Evolutionary conservation across 1,139 yeast species (phyloP), one percentile per base, ranked within the genome.

Genomic region (Hansenula lynferdii): DNA sequence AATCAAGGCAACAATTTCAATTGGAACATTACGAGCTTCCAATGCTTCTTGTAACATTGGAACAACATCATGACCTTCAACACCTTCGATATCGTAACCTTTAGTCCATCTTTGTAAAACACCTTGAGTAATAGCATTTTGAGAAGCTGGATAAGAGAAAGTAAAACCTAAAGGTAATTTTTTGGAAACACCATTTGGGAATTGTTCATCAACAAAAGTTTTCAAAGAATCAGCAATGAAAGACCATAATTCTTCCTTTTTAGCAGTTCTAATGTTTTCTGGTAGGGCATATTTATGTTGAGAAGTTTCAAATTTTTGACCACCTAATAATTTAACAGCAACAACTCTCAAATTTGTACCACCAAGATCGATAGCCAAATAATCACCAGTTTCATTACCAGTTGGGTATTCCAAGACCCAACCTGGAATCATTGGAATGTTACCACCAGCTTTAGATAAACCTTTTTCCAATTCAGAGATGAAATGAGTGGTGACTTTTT

Each of bases 381-480:
- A 92, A 50, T 85, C 81, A 49, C 98, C 98, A 33, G 72, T 73
- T 64, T 92, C 98, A 50, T 78, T 66, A 53, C 97, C 97, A 35
- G 94, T 82, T 45, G 98, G 97, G 70, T 70, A 82, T 56, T 85
- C 95, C 75, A 87, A 71, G 39, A 90, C 97, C 97, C 97, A 90
- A 47, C 95, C 86, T 32, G 95, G 95, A 57, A 84, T 87, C 98
- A 90, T 92, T 43, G 97, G 97, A 57, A 86, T 85, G 62, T 82
- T 83, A 42, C 94, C 92, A 35, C 94, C 94, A 37, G 67, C 55
- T 59, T 77, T 77, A 42, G 87, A 72, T 48, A 85, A 72, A 39
- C 95, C 95, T 63, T 84, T 85, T 44, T 80, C 77, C 56, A 92
- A 77, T 67, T 92, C 97, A 15, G 56, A 40, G 32, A 77, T 72